Evolutionary conservation across 768 basidiomycete species (phyloP), one percentile per base, ranked within the genome.

Genomic region (Pisolithus microcarpus): DNA sequence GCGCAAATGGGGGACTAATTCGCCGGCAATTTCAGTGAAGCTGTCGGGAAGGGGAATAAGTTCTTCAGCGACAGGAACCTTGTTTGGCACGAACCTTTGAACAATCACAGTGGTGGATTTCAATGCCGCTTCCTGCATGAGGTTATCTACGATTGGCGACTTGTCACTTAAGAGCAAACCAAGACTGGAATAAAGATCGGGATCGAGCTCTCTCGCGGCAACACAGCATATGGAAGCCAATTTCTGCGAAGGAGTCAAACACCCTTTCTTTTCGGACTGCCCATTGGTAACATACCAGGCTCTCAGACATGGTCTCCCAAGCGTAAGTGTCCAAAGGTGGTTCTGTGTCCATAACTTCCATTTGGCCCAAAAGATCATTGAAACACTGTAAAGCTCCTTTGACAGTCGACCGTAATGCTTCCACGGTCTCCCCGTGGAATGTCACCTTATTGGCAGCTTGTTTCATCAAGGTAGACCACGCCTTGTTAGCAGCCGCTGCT

Each of bases 241-340:
- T 88, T 92, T 93, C 91, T 93, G 58, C 0, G 3, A 30, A 30
- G 7, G 46, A 15, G 4, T 49, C 8, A 42, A 47, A 52, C 16
- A 26, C 18, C 21, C 46, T 43, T 6, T 36, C 49, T 38, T 42
- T n/a, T 31, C 15, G 37, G n/a, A 11, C 4, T 18, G 21, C 21
- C 10, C 48, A 50, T 23, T 15, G 15, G 34, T 46, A 19, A 40
- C 38, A 67, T 80, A 90, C 91, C 75, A 93, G 66, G 57, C 86
- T 87, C 63, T 93, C 91, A 9, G 91, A 88, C 83, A 93, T 84
- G 0, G 91, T 92, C 62, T 93, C 91, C 84, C 85, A 92, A 47
- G 87, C 82, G 66, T 91, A 93, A n/a, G 86, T 88, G 63, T 93
- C 91, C 31, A 84, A 59, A 0, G 85, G 77, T 11, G 87, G 90